Evolutionary conservation across 768 basidiomycete genomes (phyloP).

Genomic region (Cyclocybe aegerita): DNA sequence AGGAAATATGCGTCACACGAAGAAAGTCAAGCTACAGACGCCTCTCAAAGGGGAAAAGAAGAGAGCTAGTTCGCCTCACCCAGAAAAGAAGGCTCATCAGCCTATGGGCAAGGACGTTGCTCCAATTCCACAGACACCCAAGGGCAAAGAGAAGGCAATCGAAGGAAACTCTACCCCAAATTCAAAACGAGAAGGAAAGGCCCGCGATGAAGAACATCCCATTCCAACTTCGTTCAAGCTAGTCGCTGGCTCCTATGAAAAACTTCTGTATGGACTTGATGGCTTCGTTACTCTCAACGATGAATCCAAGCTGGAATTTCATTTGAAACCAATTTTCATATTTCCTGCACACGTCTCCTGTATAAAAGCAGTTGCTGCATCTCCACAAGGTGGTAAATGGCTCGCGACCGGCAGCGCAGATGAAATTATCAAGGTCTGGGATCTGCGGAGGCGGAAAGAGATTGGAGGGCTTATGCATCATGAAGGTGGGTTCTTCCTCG

Average conservation of each 20-base stretch:
- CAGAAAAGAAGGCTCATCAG: constrained; percentile 16
- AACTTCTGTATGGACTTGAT: constrained; percentile 87
- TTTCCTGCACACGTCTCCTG: constrained; percentile 97
- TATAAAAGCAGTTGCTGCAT: constrained; percentile 87
- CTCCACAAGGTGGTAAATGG: constrained; percentile 92
- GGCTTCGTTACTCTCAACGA: constrained; percentile 47
- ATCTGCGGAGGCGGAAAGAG: constrained; percentile 87
- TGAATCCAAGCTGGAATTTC: constrained; percentile 29
- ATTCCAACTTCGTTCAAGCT: constrained; percentile 76
- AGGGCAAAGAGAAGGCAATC: constrained; percentile 20
- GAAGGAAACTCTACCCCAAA: constrained; percentile 5
- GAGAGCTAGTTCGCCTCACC: constrained; percentile 5
- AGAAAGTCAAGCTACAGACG: constrained; percentile 25
- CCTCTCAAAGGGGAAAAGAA: constrained; percentile 13
- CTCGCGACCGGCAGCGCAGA: constrained; percentile 94
- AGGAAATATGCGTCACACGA: constrained; percentile 15
- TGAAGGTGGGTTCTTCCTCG: constrained; percentile 56
- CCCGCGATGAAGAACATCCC: constrained; percentile 11
- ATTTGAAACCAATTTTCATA: constrained; percentile 83
- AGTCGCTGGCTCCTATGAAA: constrained; percentile 94
- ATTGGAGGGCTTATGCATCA: constrained; percentile 95
- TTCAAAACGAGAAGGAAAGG: constrained; percentile 19
- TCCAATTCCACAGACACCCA: constrained; percentile 4
- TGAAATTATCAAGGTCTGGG: constrained; percentile 97
- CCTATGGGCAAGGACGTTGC: not conserved